phyloP scores from a whole-genome alignment of 1,284 basidiomycete species.

The Anthracocystis setariae region DNA sequence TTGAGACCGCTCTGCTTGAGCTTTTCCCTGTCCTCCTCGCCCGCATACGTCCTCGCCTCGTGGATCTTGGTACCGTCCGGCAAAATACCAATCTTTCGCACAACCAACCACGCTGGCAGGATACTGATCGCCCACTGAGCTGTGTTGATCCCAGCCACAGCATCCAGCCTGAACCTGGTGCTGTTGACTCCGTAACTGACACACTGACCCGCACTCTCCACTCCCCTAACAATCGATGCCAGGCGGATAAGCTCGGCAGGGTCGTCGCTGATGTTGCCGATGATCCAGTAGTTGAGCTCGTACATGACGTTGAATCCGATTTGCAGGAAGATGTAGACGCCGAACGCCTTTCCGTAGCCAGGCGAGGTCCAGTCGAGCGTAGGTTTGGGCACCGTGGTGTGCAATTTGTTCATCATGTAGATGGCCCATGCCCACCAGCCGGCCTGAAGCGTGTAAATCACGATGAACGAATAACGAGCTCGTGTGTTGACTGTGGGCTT shows the following conservation, averaged over 20 bases:
- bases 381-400: slow-evolving; percentile 42
- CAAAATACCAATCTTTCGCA: slow-evolving; percentile 55
- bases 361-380: slow-evolving; percentile 58
- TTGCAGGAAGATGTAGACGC: slow-evolving; percentile 62
- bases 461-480: slow-evolving; percentile 49
- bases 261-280: slow-evolving; percentile 48
- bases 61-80: slow-evolving; percentile 50
- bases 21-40: slow-evolving; percentile 38
- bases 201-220: slow-evolving; percentile 64
- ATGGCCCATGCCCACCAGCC: slow-evolving; percentile 67
- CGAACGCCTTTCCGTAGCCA: slow-evolving; percentile 61
- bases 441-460: slow-evolving; percentile 53
- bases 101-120: slow-evolving; percentile 58
- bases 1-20: slow-evolving; percentile 27
- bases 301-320: slow-evolving; percentile 58
- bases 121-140: slow-evolving; percentile 58
- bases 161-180: slow-evolving; percentile 53
- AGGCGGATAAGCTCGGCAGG: slow-evolving; percentile 61
- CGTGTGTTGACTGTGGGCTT: slow-evolving; percentile 56
- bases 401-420: slow-evolving; percentile 57
- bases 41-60: slow-evolving; percentile 48
- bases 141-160: slow-evolving; percentile 62
- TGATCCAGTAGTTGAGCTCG: slow-evolving; percentile 62
- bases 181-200: slow-evolving; percentile 64
- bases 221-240: slow-evolving; percentile 59